phyloP scores from a whole-genome alignment of 106 monocot species.

The Gastrodia elata region DNA sequence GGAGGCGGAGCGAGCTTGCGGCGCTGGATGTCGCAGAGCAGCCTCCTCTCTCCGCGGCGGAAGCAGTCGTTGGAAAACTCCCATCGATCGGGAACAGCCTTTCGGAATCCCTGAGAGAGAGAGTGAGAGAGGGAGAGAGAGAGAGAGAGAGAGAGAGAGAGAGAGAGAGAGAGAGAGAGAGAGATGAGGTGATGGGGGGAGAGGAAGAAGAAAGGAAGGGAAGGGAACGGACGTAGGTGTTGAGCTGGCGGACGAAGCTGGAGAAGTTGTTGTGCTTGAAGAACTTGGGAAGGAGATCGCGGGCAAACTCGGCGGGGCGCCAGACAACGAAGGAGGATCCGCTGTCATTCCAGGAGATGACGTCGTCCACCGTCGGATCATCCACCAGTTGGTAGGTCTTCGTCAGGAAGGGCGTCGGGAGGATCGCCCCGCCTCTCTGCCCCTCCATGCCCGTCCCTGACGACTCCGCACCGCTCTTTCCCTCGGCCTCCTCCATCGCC shows the following conservation, averaged over 20 bases:
- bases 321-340: constrained; percentile 74
- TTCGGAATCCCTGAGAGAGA: constrained; percentile 52
- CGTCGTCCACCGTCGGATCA: constrained; percentile 62
- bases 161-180: not conserved
- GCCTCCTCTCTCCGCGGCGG: constrained; percentile 55
- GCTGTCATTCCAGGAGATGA: constrained; percentile 90
- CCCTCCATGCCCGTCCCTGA: too few species aligned
- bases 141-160: constrained; percentile 3
- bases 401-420: constrained; percentile 70
- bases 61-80: constrained; percentile 83
- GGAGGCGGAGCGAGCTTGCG: constrained; percentile 29
- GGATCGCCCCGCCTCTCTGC: constrained; percentile 1
- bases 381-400: constrained; percentile 96
- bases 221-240: constrained; percentile 53
- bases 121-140: not conserved
- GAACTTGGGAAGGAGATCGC: constrained; percentile 74
- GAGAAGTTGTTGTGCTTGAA: constrained; percentile 99
- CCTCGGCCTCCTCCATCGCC: too few species aligned
- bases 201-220: not conserved
- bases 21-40: constrained; percentile 68
- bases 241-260: constrained; percentile 88
- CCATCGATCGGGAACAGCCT: constrained; percentile 79
- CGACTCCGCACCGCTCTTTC: too few species aligned
- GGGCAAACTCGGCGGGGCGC: constrained; percentile 89
- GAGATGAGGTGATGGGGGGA: constrained; percentile 76